Conservation (phyloP, 176 grass and related monocot species). For the Carex parvula region DNA sequence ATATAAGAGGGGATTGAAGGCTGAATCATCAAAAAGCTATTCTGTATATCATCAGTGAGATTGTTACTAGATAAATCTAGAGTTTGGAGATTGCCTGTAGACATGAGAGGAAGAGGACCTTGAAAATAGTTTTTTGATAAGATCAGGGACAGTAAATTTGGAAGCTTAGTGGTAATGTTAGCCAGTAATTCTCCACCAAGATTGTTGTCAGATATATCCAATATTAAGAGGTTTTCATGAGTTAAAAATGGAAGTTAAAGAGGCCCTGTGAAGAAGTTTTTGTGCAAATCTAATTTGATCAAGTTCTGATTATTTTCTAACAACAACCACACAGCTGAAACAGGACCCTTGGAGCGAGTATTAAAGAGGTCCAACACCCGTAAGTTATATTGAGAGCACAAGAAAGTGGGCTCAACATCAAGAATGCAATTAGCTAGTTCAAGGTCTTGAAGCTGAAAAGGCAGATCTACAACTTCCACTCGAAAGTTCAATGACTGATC, state of each 20-base stretch:
- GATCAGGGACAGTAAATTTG: not conserved
- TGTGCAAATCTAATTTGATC: not conserved
- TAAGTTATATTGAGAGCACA: not conserved
- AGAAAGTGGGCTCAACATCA: slow-evolving; percentile 25
- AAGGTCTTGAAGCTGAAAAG: slow-evolving; percentile 21
- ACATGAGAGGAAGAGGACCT: not conserved
- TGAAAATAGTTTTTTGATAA: not conserved
- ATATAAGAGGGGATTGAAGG: not conserved
- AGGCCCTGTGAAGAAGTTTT: slow-evolving; percentile 25
- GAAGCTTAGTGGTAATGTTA: slow-evolving; percentile 30
- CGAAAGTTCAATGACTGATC: not conserved
- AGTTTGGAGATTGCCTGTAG: not conserved
- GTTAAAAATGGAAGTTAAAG: not conserved
- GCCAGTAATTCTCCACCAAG: not conserved
- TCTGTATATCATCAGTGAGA: slow-evolving; percentile 22
- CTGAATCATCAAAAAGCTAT: not conserved
- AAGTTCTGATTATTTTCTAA: slow-evolving; percentile 22
- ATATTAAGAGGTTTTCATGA: not conserved
- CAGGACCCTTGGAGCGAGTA: not conserved
- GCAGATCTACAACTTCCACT: slow-evolving; percentile 1
- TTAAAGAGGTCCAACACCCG: no score
- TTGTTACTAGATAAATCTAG: slow-evolving; percentile 24
- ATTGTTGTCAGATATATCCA: slow-evolving; percentile 30
- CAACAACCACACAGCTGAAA: slow-evolving; percentile 26
- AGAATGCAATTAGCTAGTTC: slow-evolving; percentile 29